Conservation (phyloP, 495 filamentous ascomycete species). For the Astrocystis sublimbata region DNA sequence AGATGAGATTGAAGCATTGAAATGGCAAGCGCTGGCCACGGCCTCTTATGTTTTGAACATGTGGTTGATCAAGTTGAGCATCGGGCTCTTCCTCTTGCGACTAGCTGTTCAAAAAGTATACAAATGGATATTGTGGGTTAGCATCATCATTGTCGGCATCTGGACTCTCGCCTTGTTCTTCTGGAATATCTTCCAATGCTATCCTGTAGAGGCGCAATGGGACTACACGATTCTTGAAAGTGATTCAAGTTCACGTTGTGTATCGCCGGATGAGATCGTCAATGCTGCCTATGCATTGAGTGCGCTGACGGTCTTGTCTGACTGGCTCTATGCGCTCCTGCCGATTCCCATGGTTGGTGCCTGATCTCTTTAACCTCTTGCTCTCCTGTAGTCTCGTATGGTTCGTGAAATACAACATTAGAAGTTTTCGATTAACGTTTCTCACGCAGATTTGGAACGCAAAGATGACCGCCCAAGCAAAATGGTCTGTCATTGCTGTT, state of each 20-base stretch:
- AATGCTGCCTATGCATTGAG: conserved; percentile 43
- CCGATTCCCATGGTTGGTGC: conserved; percentile 48
- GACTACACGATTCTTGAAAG: conserved; percentile 37
- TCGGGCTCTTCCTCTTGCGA: conserved; percentile 45
- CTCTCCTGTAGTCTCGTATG: too few species aligned
- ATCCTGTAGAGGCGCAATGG: conserved; percentile 41
- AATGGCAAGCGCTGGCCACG: conserved; percentile 43
- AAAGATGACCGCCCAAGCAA: conserved; percentile 41
- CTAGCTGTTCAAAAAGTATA: conserved; percentile 37
- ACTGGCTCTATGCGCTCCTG: conserved; percentile 46
- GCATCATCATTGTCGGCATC: conserved; percentile 36
- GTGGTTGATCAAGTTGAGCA: conserved; percentile 49
- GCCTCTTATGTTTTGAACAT: conserved; percentile 42
- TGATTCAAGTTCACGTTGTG: conserved; percentile 31
- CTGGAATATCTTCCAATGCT: conserved; percentile 45
- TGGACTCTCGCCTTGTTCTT: conserved; percentile 42
- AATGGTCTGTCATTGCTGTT: conserved; percentile 39
- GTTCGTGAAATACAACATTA: too few species aligned
- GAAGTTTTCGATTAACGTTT: too few species aligned
- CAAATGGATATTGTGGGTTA: conserved; percentile 37
- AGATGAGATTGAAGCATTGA: conserved; percentile 36
- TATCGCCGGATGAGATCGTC: conserved; percentile 34
- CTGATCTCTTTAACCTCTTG: too few species aligned
- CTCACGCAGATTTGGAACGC: conserved; percentile 46
- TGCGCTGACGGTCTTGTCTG: conserved; percentile 41